These are phyloP conservation scores for Houttuynia cordata DNA, from an alignment of 164 flowering plant species.

Conservation along the genomic window DNA sequence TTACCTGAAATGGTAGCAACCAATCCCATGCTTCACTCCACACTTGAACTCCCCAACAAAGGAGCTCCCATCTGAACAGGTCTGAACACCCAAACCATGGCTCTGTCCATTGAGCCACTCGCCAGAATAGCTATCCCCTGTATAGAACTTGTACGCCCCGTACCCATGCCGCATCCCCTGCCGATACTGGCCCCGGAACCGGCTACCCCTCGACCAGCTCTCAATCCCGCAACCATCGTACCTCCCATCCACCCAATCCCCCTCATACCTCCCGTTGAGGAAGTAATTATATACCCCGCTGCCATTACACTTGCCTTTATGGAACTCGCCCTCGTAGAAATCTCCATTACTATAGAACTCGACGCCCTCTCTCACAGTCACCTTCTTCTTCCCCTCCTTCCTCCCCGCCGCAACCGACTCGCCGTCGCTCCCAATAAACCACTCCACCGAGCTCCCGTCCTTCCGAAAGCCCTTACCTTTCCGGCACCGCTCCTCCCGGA, in stretches of 20 bases:
- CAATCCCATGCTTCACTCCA: constrained; percentile 89
- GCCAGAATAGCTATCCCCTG: constrained; percentile 81
- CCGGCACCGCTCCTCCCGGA: constrained; percentile 21
- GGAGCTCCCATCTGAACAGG: constrained; percentile 81
- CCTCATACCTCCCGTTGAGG: constrained; percentile 78
- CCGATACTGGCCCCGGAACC: constrained; percentile 70
- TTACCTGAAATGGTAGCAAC: constrained; percentile 88
- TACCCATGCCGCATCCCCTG: constrained; percentile 72
- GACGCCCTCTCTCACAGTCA: constrained; percentile 45
- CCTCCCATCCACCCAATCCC: constrained; percentile 88
- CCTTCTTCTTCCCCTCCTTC: constrained; percentile 4
- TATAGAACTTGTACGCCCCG: constrained; percentile 75
- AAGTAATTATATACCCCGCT: constrained; percentile 81
- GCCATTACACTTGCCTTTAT: constrained; percentile 67
- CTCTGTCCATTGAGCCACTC: constrained; percentile 92
- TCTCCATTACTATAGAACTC: constrained; percentile 90
- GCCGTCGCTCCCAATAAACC: constrained; percentile 51
- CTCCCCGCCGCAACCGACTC: constrained; percentile 1
- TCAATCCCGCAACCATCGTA: constrained; percentile 91
- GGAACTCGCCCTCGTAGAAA: constrained; percentile 86
- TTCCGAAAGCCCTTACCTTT: not conserved
- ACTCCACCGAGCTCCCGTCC: constrained; percentile 39
- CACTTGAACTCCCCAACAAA: constrained; percentile 77
- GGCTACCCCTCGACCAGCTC: constrained; percentile 85
- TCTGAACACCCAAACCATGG: constrained; percentile 76